Evolutionary conservation across 2,329 filamentous ascomycete species (phyloP).

Genomic region (Aureobasidium pullulans): DNA sequence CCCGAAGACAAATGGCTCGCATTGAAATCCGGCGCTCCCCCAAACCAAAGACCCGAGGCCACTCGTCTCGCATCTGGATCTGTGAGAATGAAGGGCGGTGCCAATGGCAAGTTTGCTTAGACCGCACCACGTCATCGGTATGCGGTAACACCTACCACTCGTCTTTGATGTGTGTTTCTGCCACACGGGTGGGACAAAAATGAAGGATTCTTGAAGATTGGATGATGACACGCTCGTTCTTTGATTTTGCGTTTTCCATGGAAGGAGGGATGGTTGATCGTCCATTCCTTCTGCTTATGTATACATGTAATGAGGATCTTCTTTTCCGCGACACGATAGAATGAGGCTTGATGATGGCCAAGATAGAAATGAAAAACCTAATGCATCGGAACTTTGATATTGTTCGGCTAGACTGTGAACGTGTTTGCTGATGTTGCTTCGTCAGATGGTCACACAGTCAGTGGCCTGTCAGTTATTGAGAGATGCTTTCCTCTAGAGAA

Average conservation of each 20-base stretch:
- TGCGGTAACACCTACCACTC: too few species aligned
- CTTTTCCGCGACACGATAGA: background rate
- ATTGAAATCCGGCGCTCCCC: background rate
- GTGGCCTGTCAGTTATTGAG: too few species aligned
- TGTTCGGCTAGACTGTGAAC: too few species aligned
- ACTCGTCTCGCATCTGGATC: conserved; percentile 1
- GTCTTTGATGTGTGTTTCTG: too few species aligned
- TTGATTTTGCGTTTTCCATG: background rate
- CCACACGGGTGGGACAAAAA: background rate
- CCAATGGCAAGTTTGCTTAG: conserved; percentile 11
- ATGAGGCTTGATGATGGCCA: background rate
- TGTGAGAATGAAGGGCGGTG: background rate
- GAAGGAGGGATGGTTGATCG: background rate
- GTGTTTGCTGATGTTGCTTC: too few species aligned
- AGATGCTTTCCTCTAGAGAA: too few species aligned
- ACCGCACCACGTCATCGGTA: too few species aligned
- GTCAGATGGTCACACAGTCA: too few species aligned
- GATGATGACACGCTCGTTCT: conserved; percentile 6
- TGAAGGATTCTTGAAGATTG: background rate
- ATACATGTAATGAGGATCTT: background rate
- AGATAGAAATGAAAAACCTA: background rate
- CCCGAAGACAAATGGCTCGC: conserved; percentile 29
- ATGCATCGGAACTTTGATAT: background rate
- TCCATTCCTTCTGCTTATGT: background rate
- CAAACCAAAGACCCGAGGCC: background rate